phyloP scores from a whole-genome alignment of 2,329 filamentous ascomycete genomes.

The Huntiella savannae region DNA sequence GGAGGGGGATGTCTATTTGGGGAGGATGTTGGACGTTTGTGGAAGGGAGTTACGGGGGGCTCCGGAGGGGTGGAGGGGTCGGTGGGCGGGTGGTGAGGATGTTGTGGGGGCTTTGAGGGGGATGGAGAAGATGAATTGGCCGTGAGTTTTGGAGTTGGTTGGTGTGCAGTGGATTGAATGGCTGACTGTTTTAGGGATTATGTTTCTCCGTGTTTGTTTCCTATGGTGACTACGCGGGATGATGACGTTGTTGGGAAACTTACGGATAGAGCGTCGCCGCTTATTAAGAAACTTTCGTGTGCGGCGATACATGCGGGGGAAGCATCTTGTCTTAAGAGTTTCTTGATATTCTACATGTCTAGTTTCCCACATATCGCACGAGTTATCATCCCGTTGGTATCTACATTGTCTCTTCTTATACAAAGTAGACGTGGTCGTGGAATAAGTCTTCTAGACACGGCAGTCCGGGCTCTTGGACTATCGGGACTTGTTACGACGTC shows the following conservation, averaged over 20 bases:
- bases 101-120: constrained; percentile 61
- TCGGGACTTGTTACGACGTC: constrained; percentile 58
- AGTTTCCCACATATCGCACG: constrained; percentile 64
- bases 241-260: constrained; percentile 35
- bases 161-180: no score
- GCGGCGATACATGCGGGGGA: constrained; percentile 74
- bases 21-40: constrained; percentile 31
- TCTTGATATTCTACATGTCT: constrained; percentile 69
- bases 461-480: constrained; percentile 48
- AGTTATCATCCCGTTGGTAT: constrained; percentile 58
- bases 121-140: constrained; percentile 71
- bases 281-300: constrained; percentile 71
- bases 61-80: constrained; percentile 24
- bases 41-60: no score
- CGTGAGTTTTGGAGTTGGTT: constrained; percentile 32
- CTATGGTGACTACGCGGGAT: background rate
- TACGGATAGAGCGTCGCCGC: constrained; percentile 67
- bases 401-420: constrained; percentile 46
- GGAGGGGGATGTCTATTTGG: constrained; percentile 57
- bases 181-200: background rate
- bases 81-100: constrained; percentile 44
- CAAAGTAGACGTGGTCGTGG: constrained; percentile 16
- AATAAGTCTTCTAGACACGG: no score
- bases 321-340: constrained; percentile 73
- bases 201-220: background rate